Base-by-base conservation (phyloP, 805 yeast genomes). In the Cyberlindnera americana region DNA sequence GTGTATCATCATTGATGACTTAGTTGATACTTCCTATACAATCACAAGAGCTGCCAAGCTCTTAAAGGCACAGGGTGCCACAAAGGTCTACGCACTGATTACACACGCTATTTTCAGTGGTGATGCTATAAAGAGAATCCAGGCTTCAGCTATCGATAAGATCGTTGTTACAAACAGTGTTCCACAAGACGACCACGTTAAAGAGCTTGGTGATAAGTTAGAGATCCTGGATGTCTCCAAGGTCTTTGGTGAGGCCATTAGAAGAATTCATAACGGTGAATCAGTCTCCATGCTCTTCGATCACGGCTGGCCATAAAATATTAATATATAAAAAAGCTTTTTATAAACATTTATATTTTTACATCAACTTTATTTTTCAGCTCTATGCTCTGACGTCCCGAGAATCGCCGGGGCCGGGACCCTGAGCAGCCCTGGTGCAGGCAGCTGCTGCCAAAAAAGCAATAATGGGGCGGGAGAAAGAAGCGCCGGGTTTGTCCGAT, bases 181-280 rank as follows among this genome's bases (percentile, higher is more conserved):
- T 10, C 97, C 97, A 2, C 99, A 91, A 61, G 69, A 68, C 5
- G 74, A 71, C 17, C 78, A 84, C 49, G 59, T 64, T n/a, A 61
- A 63, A 28, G 57, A 47, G 31, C 58, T 79, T 14, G 87, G 85
- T 11, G 76, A 73, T 36, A 73, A 75, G 57, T 69, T 88, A 21
- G 90, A 83, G 52, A 87, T 91, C 9, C 68, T 93, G 53, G 99
- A 93, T 53, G 93, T 93, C 7, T 80, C 95, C 9, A 70, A 84
- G 42, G 77, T 93, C 15, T 83, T 93, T 53, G 96, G 95, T 14
- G 99, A 93, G 64, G 91, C 97, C 2, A 88, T 93, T 32, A 74
- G 99, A 60, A 75, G 99, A 61, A 91, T 93, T 36, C 95, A 93
- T 62, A 93, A 93, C 53, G 99, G 99, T 50, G 99, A 93, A 67